Evolutionary conservation across 1,139 yeast species (phyloP).

Genomic region (Pichia sp.): DNA sequence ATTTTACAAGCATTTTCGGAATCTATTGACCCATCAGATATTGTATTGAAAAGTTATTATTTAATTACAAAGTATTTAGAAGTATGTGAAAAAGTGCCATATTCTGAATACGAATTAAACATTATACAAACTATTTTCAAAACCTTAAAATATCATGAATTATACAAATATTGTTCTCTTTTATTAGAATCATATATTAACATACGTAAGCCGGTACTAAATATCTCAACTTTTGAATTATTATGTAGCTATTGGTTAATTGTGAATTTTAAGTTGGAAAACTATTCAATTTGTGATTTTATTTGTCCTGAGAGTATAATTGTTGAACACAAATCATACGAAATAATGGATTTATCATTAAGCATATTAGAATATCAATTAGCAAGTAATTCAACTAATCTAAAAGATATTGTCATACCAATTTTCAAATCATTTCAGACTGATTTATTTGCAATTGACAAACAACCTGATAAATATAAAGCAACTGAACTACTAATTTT

Average conservation of each 20-base stretch:
- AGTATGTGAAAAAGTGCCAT: not conserved
- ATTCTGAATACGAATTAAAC: slow-evolving; percentile 12
- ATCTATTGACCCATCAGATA: not conserved
- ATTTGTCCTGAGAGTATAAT: too few species aligned
- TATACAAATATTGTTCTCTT: slow-evolving; percentile 10
- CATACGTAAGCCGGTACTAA: not conserved
- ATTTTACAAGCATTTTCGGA: slow-evolving; percentile 16
- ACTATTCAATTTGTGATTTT: not conserved
- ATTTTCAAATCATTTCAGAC: not conserved
- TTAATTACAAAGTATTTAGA: slow-evolving; percentile 15
- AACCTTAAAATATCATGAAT: slow-evolving; percentile 16
- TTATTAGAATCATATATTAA: slow-evolving; percentile 11
- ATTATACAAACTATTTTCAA: slow-evolving; percentile 14
- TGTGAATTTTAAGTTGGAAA: not conserved
- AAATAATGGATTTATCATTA: slow-evolving; percentile 1
- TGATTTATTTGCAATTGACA: slow-evolving; percentile 15
- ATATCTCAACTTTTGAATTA: not conserved
- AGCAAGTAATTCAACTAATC: not conserved
- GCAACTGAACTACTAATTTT: slow-evolving; percentile 34
- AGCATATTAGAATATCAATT: not conserved
- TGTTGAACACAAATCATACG: not conserved
- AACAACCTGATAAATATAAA: slow-evolving; percentile 23
- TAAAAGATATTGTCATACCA: not conserved
- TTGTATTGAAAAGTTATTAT: slow-evolving; percentile 18
- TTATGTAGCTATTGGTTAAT: not conserved